Base-by-base conservation (phyloP, 179 eudicot genomes). In the Drosera spatulata region DNA sequence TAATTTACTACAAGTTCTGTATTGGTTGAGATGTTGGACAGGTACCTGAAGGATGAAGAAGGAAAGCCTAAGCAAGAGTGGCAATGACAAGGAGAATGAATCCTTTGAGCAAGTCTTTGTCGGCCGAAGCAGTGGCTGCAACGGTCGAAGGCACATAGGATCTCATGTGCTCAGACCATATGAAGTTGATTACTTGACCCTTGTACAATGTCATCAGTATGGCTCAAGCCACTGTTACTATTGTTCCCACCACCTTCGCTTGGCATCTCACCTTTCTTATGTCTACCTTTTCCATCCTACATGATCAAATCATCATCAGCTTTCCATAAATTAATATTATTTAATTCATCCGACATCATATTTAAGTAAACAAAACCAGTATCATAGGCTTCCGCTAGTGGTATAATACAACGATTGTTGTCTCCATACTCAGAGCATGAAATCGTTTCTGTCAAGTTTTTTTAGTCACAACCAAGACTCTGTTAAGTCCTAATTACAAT, bases 181-280 rank as follows among this genome's bases (percentile, higher is more conserved):
- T 47, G 58, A 69, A 81, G 70, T 84, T 71, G 42, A 93, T 65
- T 46, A 84, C 83, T 12, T 72, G 79, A 4, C 99, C 97, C 61
- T 93, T 93, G 82, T 89, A 93, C 48, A 93, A 63, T 52, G 96
- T 93, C 99, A 93, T 93, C 63, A 93, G 69, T 97, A 93, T 93
- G 43, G 99, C 99, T 61, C 99, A 96, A 8, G 70, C 86, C 10
- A 93, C 99, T 53, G 97, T 93, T 8, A 89, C 82, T 62, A 85
- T 39, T 41, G 99, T 93, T 69, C 99, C 99, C 50, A 81, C 74
- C 64, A 89, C 95, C 76, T 93, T 93, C 53, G 97, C 99, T 78
- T 82, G 91, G 71, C 94, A 89, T 59, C 86, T 84, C 38, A 85
- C 8, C 69, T 72, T 81, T 79, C 75, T 93, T 37, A 93, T 67